Evolutionary conservation across 73 alveolate species (phyloP), one percentile per base, ranked within the genome.

Genomic region (Effrenium voratum): DNA sequence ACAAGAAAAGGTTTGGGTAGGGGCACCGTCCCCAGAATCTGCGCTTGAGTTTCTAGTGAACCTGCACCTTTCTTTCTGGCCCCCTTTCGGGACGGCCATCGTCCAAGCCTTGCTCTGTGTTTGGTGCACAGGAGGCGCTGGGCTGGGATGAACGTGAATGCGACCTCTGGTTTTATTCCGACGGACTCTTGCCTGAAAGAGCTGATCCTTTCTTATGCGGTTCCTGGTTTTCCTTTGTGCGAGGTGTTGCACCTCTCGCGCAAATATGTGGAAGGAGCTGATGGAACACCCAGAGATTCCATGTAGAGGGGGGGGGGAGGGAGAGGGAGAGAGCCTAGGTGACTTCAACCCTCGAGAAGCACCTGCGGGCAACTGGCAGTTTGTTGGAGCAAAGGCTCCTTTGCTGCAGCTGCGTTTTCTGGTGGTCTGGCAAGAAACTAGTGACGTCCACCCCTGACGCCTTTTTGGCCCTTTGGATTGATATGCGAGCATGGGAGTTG

Each of bases 81-180:
- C 72, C 16, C 3, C 72, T 22, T 57, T 57, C 72, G n/a, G 72
- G 72, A 22, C 28, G 16, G n/a, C n/a, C 72, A 57, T 57, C n/a
- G 28, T 57, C n/a, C 28, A 30, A 22, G 28, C 72, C 72, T 22
- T 57, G 28, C 52, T n/a, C n/a, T 40, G 10, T 66, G 32, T 36
- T 72, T 72, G 36, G 30, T 45, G 2, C 50, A 3, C 86, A 90
- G 97, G 97, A 90, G 68, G 97, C 97, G 26, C 87, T 90, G 40
- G 66, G 83, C 59, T 90, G 97, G 97, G 97, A 90, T 57, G 97
- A 90, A 28, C 86, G 97, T 32, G 97, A 90, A 70, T 90, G 97
- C 38, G 97, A 90, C 22, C 19, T 90, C 55, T 90, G 97, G 97
- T 90, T 90, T 34, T 90, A 90, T 87, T 68, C 97, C 30, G 97